These are phyloP conservation scores for Tausonia pullulans DNA, from an alignment of 1,284 basidiomycete genomes.

Conservation along the genomic window DNA sequence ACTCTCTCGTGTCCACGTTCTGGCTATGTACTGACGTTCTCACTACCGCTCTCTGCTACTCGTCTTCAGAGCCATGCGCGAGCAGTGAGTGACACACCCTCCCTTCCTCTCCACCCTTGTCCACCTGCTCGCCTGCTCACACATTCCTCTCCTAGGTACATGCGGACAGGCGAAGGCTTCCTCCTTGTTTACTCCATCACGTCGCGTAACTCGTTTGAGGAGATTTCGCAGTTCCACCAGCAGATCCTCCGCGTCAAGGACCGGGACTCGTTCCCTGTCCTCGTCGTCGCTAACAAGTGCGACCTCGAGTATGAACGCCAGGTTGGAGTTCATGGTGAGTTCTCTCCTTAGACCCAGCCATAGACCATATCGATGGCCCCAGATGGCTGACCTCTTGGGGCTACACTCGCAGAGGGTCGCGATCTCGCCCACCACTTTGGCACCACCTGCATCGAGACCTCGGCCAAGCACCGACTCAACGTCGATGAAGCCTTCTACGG, in stretches of 20 bases:
- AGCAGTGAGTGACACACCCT: slow-evolving; percentile 43
- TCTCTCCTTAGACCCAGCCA: not conserved
- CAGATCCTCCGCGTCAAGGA: slow-evolving; percentile 92
- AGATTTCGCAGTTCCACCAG: slow-evolving; percentile 95
- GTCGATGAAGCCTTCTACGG: slow-evolving; percentile 98
- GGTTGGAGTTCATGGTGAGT: slow-evolving; percentile 85
- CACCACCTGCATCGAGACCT: slow-evolving; percentile 96
- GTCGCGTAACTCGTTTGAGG: slow-evolving; percentile 93
- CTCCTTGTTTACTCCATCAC: slow-evolving; percentile 98
- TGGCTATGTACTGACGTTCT: not conserved
- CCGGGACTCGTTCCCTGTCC: slow-evolving; percentile 93
- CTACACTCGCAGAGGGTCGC: slow-evolving; percentile 64
- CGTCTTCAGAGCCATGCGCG: slow-evolving; percentile 71
- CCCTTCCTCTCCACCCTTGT: not conserved
- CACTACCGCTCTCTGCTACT: not conserved
- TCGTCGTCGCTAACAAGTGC: slow-evolving; percentile 97
- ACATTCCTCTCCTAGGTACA: slow-evolving; percentile 44
- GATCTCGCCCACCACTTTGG: slow-evolving; percentile 93
- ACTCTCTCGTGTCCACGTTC: not conserved
- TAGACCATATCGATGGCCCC: not conserved
- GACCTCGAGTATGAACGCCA: slow-evolving; percentile 97
- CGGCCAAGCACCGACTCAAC: slow-evolving; percentile 95
- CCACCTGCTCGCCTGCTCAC: not conserved
- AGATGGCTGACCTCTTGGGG: not conserved
- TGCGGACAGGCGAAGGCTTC: slow-evolving; percentile 96